Base-by-base conservation (phyloP, 148 eudicot genomes). In the Beta vulgaris region DNA sequence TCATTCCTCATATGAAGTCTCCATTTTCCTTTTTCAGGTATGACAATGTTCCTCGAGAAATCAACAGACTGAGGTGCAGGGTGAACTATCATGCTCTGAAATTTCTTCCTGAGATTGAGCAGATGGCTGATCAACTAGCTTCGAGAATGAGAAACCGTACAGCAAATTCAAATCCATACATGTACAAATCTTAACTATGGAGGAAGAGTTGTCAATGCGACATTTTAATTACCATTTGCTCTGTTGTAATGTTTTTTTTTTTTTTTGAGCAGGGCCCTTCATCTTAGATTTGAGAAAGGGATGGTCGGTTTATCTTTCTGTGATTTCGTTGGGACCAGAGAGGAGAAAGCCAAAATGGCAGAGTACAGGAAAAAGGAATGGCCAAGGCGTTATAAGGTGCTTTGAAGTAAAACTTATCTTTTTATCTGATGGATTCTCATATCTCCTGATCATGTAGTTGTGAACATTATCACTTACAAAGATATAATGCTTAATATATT, bases 291-390 rank as follows among this genome's bases (percentile, higher is more conserved):
- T 82, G 99, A 95, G 84, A 95, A 95, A 82, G 99, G 99, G 31
- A 95, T 95, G 99, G 99, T 95, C 49, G 99, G 99, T 71, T 85
- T 95, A 68, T 95, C 99, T 29, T 95, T 95, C 72, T 95, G 99
- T 84, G 99, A 95, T 86, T 95, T 90, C 84, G 99, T 95, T 51
- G 99, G 96, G 60, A 90, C 97, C 44, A 88, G 99, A 71, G 84
- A 86, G 54, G 99, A 95, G 85, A 95, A 95, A 86, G 92, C 83
- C 73, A 72, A 83, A 67, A 95, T 95, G 97, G 96, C 96, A 44
- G 78, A 83, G 68, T 95, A 95, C 86, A 88, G 99, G 73, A 84
- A 85, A 77, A 95, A 95, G 85, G 97, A 95, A 84, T 95, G 99
- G 99, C 99, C 99, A 55, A 88, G 99, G 46, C 97, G 99, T 21